Percentiles rank a stretch among this genome's conserved stretches.
Evolutionary conservation across 495 filamentous ascomycete species (phyloP).

Genomic region (Cudoniella acicularis): DNA sequence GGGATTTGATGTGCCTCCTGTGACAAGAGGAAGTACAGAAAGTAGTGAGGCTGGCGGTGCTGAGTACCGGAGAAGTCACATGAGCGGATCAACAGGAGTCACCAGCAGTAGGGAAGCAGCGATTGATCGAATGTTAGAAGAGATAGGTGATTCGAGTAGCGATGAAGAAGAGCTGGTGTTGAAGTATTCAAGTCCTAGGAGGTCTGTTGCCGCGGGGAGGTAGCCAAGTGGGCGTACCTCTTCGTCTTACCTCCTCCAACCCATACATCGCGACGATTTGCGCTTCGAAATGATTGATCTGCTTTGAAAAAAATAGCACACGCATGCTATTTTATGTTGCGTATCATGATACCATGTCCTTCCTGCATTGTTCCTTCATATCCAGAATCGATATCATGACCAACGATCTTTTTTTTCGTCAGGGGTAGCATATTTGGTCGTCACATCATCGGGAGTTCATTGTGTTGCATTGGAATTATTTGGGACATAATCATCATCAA

Average conservation of each 20-base stretch:
- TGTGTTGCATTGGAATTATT: too few species aligned
- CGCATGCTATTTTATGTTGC: too few species aligned
- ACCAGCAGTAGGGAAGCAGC: conserved; percentile 38
- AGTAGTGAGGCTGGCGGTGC: conserved; percentile 17
- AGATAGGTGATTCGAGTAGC: conserved; percentile 37
- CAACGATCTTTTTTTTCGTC: background rate
- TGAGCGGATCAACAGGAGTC: conserved; percentile 5
- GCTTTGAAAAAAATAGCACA: too few species aligned
- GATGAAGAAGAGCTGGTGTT: conserved; percentile 27
- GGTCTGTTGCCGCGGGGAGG: conserved; percentile 11
- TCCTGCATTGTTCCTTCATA: background rate
- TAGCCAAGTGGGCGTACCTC: background rate
- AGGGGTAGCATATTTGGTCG: background rate
- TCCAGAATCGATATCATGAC: background rate
- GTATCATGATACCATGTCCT: background rate
- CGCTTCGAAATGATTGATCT: background rate
- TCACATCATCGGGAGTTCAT: too few species aligned
- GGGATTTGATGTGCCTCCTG: conserved; percentile 30
- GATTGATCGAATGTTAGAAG: conserved; percentile 50
- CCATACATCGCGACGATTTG: background rate
- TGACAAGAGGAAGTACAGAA: conserved; percentile 18
- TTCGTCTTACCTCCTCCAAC: background rate
- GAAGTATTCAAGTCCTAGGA: conserved; percentile 17
- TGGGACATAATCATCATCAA: too few species aligned
- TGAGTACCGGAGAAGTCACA: background rate